Evolutionary conservation across 2,329 filamentous ascomycete genomes (phyloP).

Genomic region (Pseudogymnoascus sp.): DNA sequence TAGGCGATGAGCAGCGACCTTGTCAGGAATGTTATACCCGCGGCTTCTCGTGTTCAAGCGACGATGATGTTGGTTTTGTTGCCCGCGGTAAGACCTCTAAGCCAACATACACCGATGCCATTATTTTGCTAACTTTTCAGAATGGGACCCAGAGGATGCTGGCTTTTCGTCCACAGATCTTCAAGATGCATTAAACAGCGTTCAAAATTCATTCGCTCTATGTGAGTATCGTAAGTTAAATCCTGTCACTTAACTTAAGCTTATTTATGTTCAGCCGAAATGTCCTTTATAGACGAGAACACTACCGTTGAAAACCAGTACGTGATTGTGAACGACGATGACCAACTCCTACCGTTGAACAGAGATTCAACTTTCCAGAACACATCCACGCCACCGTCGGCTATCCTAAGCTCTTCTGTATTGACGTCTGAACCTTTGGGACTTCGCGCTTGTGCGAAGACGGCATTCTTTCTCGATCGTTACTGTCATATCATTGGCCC

Average conservation of each 20-base stretch:
- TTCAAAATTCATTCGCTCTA: too few relatives aligned
- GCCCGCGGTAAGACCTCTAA: background rate
- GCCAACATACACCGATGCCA: background rate
- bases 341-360: background rate
- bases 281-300: slow-evolving; percentile 3
- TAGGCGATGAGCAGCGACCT: slow-evolving; percentile 10
- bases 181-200: background rate
- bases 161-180: background rate
- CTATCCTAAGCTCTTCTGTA: background rate
- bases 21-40: slow-evolving; percentile 8
- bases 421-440: background rate
- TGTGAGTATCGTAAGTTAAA: too few relatives aligned
- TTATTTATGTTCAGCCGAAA: background rate
- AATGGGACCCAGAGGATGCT: slow-evolving; percentile 11
- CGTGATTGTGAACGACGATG: background rate
- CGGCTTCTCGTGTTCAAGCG: slow-evolving; percentile 3
- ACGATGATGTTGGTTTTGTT: slow-evolving; percentile 5
- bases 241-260: background rate
- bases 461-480: slow-evolving; percentile 11
- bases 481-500: slow-evolving; percentile 11
- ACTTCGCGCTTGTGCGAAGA: background rate
- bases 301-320: slow-evolving; percentile 9
- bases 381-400: background rate
- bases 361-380: too few relatives aligned
- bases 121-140: background rate